Conservation (phyloP, 345 rosid species). For the Aquilaria malaccensis region DNA sequence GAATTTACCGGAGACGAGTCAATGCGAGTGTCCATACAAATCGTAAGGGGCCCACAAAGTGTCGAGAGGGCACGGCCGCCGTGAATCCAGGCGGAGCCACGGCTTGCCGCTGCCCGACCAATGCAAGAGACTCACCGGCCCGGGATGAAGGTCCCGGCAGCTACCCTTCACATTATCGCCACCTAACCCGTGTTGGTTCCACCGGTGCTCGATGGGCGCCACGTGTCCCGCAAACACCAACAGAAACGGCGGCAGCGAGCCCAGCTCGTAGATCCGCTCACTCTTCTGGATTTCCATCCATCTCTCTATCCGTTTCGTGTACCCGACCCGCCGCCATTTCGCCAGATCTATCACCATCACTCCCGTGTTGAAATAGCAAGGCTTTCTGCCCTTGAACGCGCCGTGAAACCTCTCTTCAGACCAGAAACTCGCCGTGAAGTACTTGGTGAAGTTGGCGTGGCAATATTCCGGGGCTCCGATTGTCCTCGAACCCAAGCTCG, state of each 20-base stretch:
- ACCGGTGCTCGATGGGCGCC: constrained; percentile 73
- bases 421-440: constrained; percentile 68
- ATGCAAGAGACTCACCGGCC: constrained; percentile 68
- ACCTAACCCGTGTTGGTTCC: constrained; percentile 82
- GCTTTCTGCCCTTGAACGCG: constrained; percentile 43
- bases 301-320: constrained; percentile 60
- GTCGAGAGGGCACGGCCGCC: constrained; percentile 61
- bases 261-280: constrained; percentile 65
- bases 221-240: constrained; percentile 65
- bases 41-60: constrained; percentile 66
- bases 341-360: constrained; percentile 79
- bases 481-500: constrained; percentile 31
- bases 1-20: constrained; percentile 15
- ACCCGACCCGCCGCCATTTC: constrained; percentile 54
- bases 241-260: constrained; percentile 67
- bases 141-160: constrained; percentile 71
- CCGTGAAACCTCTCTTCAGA: constrained; percentile 35
- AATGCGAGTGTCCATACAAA: constrained; percentile 38
- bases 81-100: constrained; percentile 65
- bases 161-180: constrained; percentile 74
- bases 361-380: constrained; percentile 78
- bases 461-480: constrained; percentile 90
- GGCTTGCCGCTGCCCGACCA: constrained; percentile 91
- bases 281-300: constrained; percentile 81
- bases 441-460: constrained; percentile 67